Evolutionary conservation across 1,284 basidiomycete genomes (phyloP).

Genomic region (Erythrobasidium hasegawianum): DNA sequence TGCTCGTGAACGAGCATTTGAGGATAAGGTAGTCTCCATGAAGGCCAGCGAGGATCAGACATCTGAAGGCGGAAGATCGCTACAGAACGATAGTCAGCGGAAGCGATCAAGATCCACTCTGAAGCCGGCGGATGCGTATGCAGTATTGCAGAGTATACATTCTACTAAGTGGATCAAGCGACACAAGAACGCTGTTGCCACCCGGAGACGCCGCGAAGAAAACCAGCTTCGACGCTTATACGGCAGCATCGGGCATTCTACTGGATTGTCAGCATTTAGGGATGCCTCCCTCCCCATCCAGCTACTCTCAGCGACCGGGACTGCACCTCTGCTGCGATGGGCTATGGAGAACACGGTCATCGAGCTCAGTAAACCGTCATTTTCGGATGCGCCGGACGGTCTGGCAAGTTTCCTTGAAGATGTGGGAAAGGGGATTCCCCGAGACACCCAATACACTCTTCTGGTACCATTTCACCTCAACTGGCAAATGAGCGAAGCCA

Average conservation of each 20-base stretch:
- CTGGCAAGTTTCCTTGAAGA: slow-evolving; percentile 68
- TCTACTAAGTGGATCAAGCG: slow-evolving; percentile 73
- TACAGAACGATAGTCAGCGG: neutral
- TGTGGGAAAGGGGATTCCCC: slow-evolving; percentile 67
- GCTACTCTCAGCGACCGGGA: slow-evolving; percentile 52
- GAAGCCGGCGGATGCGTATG: slow-evolving; percentile 73
- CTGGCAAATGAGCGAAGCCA: slow-evolving; percentile 63
- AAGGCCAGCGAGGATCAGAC: neutral
- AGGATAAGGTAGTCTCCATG: slow-evolving; percentile 63
- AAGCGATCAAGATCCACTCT: slow-evolving; percentile 47
- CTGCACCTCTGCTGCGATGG: slow-evolving; percentile 72
- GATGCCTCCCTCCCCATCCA: slow-evolving; percentile 52
- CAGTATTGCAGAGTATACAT: slow-evolving; percentile 68
- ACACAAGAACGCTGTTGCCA: slow-evolving; percentile 50
- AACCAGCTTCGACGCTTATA: slow-evolving; percentile 43
- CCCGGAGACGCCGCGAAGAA: slow-evolving; percentile 54
- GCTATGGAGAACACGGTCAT: slow-evolving; percentile 62
- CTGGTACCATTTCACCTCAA: slow-evolving; percentile 78
- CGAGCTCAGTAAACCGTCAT: slow-evolving; percentile 62
- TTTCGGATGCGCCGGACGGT: slow-evolving; percentile 54
- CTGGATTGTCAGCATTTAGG: neutral
- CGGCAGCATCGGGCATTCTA: slow-evolving; percentile 31
- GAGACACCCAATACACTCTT: slow-evolving; percentile 69
- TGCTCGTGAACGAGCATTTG: slow-evolving; percentile 75
- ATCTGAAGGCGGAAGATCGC: neutral